Base-by-base conservation (phyloP, 768 basidiomycete genomes). In the Psilocybe subaeruginosa region DNA sequence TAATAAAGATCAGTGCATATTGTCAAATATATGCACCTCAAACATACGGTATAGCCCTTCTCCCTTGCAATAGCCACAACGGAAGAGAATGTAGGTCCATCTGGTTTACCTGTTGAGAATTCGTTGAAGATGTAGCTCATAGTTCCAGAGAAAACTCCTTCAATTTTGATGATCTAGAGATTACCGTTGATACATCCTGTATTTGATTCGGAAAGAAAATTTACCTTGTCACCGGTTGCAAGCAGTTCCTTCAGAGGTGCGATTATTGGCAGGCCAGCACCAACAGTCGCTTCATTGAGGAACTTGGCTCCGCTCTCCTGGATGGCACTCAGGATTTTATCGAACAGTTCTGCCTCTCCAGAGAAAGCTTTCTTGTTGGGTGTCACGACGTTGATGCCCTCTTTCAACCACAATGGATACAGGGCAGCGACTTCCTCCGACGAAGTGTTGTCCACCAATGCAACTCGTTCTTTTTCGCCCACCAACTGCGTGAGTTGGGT, bases 51-150 rank as follows among this genome's bases (percentile, higher is more conserved):
- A 76, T 96, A 99, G 1, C 97, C 97, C 67, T 93, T 92, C 69
- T 92, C 91, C 51, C 93, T 89, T 4, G 97, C 97, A 39, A 88
- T 74, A 60, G 85, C 85, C 58, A 99, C 97, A 37, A 99, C 89
- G 27, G 92, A 88, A 4, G 95, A 97, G 77, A 99, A 99, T 30
- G 78, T 77, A 1, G 89, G 88, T 0, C 90, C 90, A 52, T 84
- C 83, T 4, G 86, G 77, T 49, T 83, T 81, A 1, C 85, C 87
- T 3, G 86, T 89, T 2, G 92, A 89, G 78, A 95, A 93, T 64
- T 95, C 88, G 78, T 99, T 99, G 84, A 99, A 99, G 78, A 99
- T 99, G 79, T 99, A 99, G 72, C 91, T 94, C 82, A 99, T 87
- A 2, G 97, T 99, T 8, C 97, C 97, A 4, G 93, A 95, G 75